phyloP scores from a whole-genome alignment of 2,329 filamentous ascomycete species.

The Tolypocladium guangdongense region DNA sequence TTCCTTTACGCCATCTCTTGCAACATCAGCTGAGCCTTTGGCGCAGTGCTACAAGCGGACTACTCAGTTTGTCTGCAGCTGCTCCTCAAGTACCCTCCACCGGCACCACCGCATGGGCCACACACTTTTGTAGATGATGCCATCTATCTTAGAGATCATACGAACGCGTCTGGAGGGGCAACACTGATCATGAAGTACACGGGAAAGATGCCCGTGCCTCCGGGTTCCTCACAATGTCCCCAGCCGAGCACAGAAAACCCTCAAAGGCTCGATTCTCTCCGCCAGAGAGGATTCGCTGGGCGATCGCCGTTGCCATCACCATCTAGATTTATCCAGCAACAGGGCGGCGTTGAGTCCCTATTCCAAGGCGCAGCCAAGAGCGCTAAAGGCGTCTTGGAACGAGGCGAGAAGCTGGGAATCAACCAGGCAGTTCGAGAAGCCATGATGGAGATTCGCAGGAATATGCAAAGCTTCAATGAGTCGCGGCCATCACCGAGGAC shows the following conservation, averaged over 20 bases:
- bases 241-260: conserved; percentile 24
- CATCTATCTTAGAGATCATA: conserved; percentile 57
- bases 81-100: conserved; percentile 72
- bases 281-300: conserved; percentile 27
- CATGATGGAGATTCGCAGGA: conserved; percentile 67
- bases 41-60: conserved; percentile 68
- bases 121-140: conserved; percentile 81
- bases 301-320: conserved; percentile 36
- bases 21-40: background rate
- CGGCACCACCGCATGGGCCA: conserved; percentile 50
- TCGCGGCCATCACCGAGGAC: conserved; percentile 32
- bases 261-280: conserved; percentile 22
- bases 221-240: background rate
- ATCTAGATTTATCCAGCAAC: conserved; percentile 42
- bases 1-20: conserved; percentile 11
- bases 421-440: conserved; percentile 75
- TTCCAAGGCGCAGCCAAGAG: conserved; percentile 69
- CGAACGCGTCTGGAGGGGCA: conserved; percentile 49
- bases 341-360: conserved; percentile 55
- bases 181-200: conserved; percentile 64
- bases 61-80: conserved; percentile 77
- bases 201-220: conserved; percentile 33
- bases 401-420: conserved; percentile 65
- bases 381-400: conserved; percentile 62
- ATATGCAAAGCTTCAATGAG: conserved; percentile 57